Evolutionary conservation across 2,329 filamentous ascomycete species (phyloP).

Genomic region (Fusarium sp.): DNA sequence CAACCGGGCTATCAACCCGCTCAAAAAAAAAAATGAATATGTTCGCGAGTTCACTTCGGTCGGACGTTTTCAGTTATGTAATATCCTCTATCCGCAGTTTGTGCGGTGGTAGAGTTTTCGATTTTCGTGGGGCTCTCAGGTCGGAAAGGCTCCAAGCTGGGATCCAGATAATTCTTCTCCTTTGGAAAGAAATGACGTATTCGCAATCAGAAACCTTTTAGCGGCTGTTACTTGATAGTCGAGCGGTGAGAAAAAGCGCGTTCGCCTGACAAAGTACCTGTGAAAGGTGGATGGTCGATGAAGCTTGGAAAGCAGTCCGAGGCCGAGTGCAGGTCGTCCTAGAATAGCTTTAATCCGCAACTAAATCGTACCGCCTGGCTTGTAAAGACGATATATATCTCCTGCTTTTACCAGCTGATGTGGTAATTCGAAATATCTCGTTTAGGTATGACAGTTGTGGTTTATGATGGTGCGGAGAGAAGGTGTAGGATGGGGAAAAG

Average conservation of each 20-base stretch:
- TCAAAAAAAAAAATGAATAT: constrained; percentile 50
- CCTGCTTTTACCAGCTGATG: constrained; percentile 14
- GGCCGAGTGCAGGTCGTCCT: constrained; percentile 56
- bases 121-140: constrained; percentile 14
- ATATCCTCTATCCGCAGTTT: constrained; percentile 14
- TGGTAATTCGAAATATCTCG: constrained; percentile 26
- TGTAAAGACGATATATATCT: constrained; percentile 1
- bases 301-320: constrained; percentile 45
- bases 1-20: constrained; percentile 51
- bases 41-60: constrained; percentile 44
- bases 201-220: neutral
- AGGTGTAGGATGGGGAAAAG: constrained; percentile 46
- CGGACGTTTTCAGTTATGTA: constrained; percentile 45
- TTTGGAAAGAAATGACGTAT: neutral
- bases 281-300: constrained; percentile 29
- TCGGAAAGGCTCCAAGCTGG: neutral
- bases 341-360: constrained; percentile 48
- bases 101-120: constrained; percentile 17
- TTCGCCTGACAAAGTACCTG: constrained; percentile 19
- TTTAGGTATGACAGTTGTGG: constrained; percentile 36
- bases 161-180: constrained; percentile 1
- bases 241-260: constrained; percentile 8
- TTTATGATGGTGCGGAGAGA: constrained; percentile 45
- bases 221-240: neutral
- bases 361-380: constrained; percentile 28